Evolutionary conservation across 176 grass and related monocot species (phyloP).

Genomic region (Oryza australiensis): DNA sequence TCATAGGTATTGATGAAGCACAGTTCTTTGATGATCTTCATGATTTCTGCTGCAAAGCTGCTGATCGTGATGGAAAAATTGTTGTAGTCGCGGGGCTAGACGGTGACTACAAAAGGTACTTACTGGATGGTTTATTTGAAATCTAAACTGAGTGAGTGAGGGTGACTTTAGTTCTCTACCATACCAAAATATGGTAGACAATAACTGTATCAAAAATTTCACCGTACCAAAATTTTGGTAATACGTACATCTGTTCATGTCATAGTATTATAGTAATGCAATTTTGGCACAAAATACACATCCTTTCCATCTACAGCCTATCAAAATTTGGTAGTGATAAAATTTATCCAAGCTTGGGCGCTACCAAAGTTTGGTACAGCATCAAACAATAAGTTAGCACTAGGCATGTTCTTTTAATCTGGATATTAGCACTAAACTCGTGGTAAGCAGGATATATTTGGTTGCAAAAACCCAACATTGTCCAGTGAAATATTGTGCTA

Average conservation of each 20-base stretch:
- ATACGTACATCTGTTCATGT: background rate
- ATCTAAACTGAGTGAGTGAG: background rate
- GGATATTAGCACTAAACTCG: background rate
- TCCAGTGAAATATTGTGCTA: constrained; percentile 1
- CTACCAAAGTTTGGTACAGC: background rate
- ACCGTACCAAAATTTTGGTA: background rate
- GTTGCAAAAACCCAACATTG: background rate
- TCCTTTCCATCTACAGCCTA: background rate
- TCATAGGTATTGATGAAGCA: constrained; percentile 97
- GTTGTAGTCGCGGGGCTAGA: constrained; percentile 82
- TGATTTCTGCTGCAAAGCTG: constrained; percentile 85
- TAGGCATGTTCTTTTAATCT: background rate
- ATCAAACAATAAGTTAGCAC: background rate
- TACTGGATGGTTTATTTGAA: background rate
- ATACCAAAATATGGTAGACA: background rate
- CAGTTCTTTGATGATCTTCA: constrained; percentile 91
- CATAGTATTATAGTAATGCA: background rate
- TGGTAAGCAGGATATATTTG: background rate
- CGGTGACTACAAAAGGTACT: constrained; percentile 92
- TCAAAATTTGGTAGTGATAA: background rate
- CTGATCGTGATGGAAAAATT: constrained; percentile 82
- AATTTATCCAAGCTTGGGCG: no score
- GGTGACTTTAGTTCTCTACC: background rate
- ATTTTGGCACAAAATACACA: background rate
- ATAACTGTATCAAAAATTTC: background rate